phyloP scores from a whole-genome alignment of 192 early-diverging fungal genomes.

The Entomortierella chlamydospora region DNA sequence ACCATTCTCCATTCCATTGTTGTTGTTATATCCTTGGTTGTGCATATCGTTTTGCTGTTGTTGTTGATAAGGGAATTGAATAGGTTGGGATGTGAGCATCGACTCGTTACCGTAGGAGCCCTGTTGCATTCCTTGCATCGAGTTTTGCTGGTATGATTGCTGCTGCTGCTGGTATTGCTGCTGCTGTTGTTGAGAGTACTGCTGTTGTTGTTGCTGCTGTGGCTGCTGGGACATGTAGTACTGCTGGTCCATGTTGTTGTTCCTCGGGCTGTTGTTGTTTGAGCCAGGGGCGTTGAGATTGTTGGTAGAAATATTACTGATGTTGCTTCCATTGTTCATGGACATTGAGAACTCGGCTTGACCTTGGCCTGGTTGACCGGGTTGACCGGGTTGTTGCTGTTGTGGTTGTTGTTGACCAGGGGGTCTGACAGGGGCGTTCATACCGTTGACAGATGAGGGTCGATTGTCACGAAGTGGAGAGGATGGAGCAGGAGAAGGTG shows the following conservation, averaged over 20 bases:
- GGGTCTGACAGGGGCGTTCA: slow-evolving; percentile 18
- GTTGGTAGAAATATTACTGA: slow-evolving; percentile 17
- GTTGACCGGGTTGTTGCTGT: slow-evolving; percentile 17
- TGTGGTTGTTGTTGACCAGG: slow-evolving; percentile 14
- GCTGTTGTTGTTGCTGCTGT: slow-evolving; percentile 15
- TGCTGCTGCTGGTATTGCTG: slow-evolving; percentile 23
- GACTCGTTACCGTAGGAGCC: slow-evolving; percentile 25
- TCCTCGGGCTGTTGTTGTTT: slow-evolving; percentile 36
- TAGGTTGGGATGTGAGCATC: slow-evolving; percentile 26
- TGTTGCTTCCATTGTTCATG: slow-evolving; percentile 28
- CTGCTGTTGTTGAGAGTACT: slow-evolving; percentile 14
- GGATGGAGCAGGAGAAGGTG: slow-evolving; percentile 7
- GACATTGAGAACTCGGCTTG: slow-evolving; percentile 22
- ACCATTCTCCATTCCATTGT: slow-evolving; percentile 11
- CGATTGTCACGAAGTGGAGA: slow-evolving; percentile 22
- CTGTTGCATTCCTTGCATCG: neutral
- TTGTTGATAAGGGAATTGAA: slow-evolving; percentile 18
- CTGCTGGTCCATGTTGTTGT: slow-evolving; percentile 21
- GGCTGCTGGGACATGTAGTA: slow-evolving; percentile 9
- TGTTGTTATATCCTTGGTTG: slow-evolving; percentile 9
- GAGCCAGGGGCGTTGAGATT: slow-evolving; percentile 7
- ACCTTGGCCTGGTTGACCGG: slow-evolving; percentile 9
- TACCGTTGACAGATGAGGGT: slow-evolving; percentile 24
- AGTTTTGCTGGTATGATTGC: slow-evolving; percentile 12
- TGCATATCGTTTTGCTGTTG: slow-evolving; percentile 10